Evolutionary conservation across 1,284 basidiomycete genomes (phyloP).

Genomic region (Xerocomus cyaneibrunnescens): DNA sequence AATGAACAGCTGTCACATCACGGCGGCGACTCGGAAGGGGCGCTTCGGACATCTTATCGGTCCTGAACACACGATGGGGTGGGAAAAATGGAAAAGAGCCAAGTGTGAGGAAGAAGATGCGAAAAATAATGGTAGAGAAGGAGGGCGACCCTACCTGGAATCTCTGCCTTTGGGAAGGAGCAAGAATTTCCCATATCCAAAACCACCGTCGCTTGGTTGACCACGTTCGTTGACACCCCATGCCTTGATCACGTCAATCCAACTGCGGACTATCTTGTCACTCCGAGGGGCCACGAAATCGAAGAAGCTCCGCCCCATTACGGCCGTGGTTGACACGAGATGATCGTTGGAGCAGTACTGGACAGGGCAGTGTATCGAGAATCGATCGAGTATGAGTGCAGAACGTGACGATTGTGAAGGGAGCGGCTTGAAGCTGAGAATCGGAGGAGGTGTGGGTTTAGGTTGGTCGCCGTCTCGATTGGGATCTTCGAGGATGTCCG

Average conservation of each 20-base stretch:
- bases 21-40: slow-evolving; percentile 27
- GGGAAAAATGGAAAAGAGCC: slow-evolving; percentile 3
- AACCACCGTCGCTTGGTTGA: slow-evolving; percentile 76
- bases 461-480: not conserved
- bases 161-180: slow-evolving; percentile 57
- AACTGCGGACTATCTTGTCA: slow-evolving; percentile 60
- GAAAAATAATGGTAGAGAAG: not conserved
- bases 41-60: slow-evolving; percentile 23
- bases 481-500: slow-evolving; percentile 12
- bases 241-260: slow-evolving; percentile 71
- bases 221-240: slow-evolving; percentile 80
- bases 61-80: slow-evolving; percentile 12
- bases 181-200: slow-evolving; percentile 70
- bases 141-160: slow-evolving; percentile 41
- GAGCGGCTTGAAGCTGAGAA: slow-evolving; percentile 54
- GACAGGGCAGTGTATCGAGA: slow-evolving; percentile 60
- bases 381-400: slow-evolving; percentile 72
- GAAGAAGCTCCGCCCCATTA: slow-evolving; percentile 68
- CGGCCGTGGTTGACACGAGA: slow-evolving; percentile 52
- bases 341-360: slow-evolving; percentile 71
- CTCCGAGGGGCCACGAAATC: slow-evolving; percentile 66
- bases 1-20: slow-evolving; percentile 19
- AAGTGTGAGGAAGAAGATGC: not conserved
- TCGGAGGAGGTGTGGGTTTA: slow-evolving; percentile 8
- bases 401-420: slow-evolving; percentile 66